Evolutionary conservation across 768 basidiomycete genomes (phyloP), one percentile per base, ranked within the genome.

Genomic region (Hemileccinum impolitum): DNA sequence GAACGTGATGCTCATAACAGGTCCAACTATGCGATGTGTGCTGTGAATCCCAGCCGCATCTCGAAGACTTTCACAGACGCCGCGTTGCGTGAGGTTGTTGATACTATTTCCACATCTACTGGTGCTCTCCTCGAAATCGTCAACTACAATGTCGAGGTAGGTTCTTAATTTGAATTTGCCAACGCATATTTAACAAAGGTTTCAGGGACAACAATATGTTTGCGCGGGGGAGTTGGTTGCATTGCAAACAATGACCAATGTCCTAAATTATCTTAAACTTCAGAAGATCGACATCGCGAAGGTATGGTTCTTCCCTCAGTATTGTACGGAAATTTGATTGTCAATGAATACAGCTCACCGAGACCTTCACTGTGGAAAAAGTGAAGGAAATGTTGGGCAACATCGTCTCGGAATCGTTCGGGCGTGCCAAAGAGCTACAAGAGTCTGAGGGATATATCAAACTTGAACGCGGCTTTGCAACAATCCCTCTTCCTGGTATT

Each of bases 11-110:
- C 86, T 2, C 75, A 89, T 49, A 94, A 94, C 62, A 82, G 96
- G 32, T 95, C 92, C 21, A 93, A 94, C 66, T 99, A 97, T 60
- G 94, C 93, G 9, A 98, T 99, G 96, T 94, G 94, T 69, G 95
- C 96, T n/a, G 90, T 96, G 59, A 98, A 99, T 68, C 95, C 95
- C 3, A 87, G 91, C 58, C 87, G 95, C 47, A 90, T 99, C 53
- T 91, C 92, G 30, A 87, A 86, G 66, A 85, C 90, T 1, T 99
- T 99, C 77, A 93, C 84, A 55, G 96, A 99, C 51, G 83, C 86
- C 1, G 95, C 94, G 6, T 79, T 99, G n/a, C 83, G 95, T 32
- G 96, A 98, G 70, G 93, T 99, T 41, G 95, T 99, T 41, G 94
- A 98, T 56, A 80, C 79, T 45, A 95, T 99, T 60, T 78, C 90